A percentile compares a stretch with the other conserved stretches of the same genome.
Conservation (phyloP, 768 basidiomycete genomes). For the Suillus hirtellus region DNA sequence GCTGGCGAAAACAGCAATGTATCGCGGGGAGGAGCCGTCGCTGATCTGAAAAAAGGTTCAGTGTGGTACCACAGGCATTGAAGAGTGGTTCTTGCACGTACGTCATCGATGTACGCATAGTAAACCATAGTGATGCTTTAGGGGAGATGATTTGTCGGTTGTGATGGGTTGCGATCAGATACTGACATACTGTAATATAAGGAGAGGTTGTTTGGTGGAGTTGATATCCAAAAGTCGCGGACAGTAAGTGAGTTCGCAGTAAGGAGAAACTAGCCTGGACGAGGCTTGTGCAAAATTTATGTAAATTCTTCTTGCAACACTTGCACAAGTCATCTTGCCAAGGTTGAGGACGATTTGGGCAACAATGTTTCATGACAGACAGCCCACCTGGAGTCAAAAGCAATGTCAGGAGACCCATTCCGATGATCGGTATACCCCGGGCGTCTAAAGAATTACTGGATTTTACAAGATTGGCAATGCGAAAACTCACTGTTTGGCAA, state of each 20-base stretch:
- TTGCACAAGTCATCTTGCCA: not conserved
- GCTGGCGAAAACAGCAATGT: conserved; percentile 24
- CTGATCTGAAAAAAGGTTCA: not conserved
- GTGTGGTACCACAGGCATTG: not conserved
- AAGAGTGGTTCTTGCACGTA: not conserved
- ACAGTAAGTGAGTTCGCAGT: not conserved
- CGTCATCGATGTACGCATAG: not conserved
- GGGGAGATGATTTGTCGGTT: not conserved
- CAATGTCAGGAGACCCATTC: not conserved
- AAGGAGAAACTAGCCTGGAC: not conserved
- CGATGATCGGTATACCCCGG: not conserved
- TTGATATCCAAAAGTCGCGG: not conserved
- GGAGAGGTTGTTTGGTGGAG: not conserved
- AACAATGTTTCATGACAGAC: not conserved
- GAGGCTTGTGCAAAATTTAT: not conserved
- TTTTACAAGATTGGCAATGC: not conserved
- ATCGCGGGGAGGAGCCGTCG: conserved; percentile 5
- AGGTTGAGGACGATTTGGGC: not conserved
- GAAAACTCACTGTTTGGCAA: not conserved
- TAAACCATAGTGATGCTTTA: not conserved
- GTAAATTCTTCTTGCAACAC: not conserved
- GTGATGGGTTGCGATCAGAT: not conserved
- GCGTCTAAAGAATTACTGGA: not conserved
- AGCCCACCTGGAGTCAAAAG: not conserved
- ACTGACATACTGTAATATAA: not conserved